Base-by-base conservation (phyloP, 2,329 filamentous ascomycete species). In the Lecanicillium sp. region DNA sequence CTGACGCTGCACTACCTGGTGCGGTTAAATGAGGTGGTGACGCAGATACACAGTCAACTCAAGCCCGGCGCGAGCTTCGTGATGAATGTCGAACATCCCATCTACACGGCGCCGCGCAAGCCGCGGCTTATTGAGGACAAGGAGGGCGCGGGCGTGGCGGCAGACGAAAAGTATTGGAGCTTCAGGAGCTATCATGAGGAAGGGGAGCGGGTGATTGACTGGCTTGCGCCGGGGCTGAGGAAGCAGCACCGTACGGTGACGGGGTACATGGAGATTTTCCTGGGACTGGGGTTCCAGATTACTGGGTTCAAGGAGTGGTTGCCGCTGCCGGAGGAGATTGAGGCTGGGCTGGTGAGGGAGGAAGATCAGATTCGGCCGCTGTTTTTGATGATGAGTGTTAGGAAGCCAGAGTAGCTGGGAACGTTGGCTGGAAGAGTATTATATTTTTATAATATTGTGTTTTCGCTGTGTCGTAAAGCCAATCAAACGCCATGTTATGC, bases 51-150 rank as follows among this genome's bases (percentile, higher is more conserved):
- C 27, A 36, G 46, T 13, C 49, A 52, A 18, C 50, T 68, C 19
- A 53, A 51, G 33, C 54, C 58, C 4, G 56, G 56, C 5, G 61
- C 61, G 3, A 44, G 45, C 6, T 50, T 68, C 17, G 61, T 69
- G 8, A 71, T 69, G 46, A 65, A 65, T 0, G 58, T 69, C 29
- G 68, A 71, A 47, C 68, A 72, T 42, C 67, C 68, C 1, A 59
- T 71, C 35, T 61, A 56, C 43, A 68, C 65, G n/a, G 61, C 65
- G 5, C 65, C 65, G 30, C 53, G 48, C 6, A 54, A 51, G 17
- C 54, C 55, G 8, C 45, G 45, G 8, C 56, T 60, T 15, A 46
- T 56, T 13, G 43, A 49, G 14, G 48, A 51, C n/a, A 43, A 56
- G n/a, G 52, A 52, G 11, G 45, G 47, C 12, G 22, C 22, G 54